Base-by-base conservation (phyloP, 805 yeast species). In the Candida patagonica region DNA sequence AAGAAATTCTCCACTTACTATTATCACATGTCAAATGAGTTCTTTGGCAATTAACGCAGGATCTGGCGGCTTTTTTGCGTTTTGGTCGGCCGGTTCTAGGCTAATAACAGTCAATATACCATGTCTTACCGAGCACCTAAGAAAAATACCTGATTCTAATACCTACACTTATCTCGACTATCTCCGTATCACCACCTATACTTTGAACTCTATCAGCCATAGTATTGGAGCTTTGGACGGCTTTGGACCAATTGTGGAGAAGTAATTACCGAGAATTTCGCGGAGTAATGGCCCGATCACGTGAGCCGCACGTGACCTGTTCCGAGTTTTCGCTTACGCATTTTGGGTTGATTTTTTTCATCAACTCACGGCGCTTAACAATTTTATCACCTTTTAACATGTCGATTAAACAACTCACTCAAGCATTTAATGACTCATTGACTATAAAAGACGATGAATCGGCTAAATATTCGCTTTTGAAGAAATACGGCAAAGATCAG, bases 1-100 rank as follows among this genome's bases (percentile, higher is more conserved):
- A 6, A n/a, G 31, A 13, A 13, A 13, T 6, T 16, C 29, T 8
- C 16, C 16, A 47, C 48, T 20, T 37, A 50, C 57, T 57, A 20
- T 78, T 74, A 51, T 88, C 96, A 59, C 98, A 89, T 0, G 96
- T 84, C 68, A 88, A 75, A 58, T 89, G 98, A 2, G 94, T 83
- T 51, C 77, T 74, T 44, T 88, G 87, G 56, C 98, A 89, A 61
- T 88, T 92, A 30, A 75, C 74, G 51, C 98, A 89, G 4, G 98
- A 97, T 42, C 94, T 68, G 6, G 78, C 68, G 0, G 92, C 88
- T 56, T 88, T 88, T 52, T 72, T 71, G 30, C 78, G 68, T 22
- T 64, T 60, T 15, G 67, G 63, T 31, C 56, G 50, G 12, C 66
- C 67, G 0, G 67, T 63, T 29, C 66, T 51, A 7, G 52, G 51